Percentiles rank a stretch among this genome's conserved stretches.
Evolutionary conservation across 1,139 yeast genomes (phyloP).

Genomic region (Ogataea hybrid): DNA sequence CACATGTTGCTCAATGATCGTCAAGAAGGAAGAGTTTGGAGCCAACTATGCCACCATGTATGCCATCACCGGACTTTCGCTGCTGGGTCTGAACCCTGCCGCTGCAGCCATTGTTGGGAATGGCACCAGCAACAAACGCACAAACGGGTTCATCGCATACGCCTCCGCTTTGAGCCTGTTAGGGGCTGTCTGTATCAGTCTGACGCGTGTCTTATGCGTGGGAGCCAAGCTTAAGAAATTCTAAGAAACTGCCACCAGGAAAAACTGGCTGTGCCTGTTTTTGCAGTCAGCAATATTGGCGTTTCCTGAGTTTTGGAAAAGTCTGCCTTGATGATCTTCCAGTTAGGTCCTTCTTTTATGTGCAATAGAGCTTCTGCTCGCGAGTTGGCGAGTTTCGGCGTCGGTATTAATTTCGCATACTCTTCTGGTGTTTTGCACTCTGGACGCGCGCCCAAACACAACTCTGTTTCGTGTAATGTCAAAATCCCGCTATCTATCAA

Average conservation of each 20-base stretch:
- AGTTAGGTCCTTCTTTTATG: slow-evolving; percentile 3
- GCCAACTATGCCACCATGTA: slow-evolving; percentile 41
- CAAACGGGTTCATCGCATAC: slow-evolving; percentile 31
- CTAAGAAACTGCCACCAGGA: slow-evolving; percentile 7
- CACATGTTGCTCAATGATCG: slow-evolving; percentile 44
- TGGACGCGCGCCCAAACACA: slow-evolving; percentile 1
- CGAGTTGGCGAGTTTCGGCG: no score
- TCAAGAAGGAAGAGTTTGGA: slow-evolving; percentile 44
- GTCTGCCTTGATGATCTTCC: slow-evolving; percentile 1
- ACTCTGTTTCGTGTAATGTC: background rate
- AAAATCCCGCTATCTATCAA: no score
- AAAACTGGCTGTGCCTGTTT: background rate
- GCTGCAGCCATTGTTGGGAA: slow-evolving; percentile 42
- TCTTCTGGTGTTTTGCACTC: slow-evolving; percentile 3
- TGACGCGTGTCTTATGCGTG: slow-evolving; percentile 37
- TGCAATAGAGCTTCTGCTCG: no score
- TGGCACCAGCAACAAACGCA: slow-evolving; percentile 23
- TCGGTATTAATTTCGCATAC: slow-evolving; percentile 4
- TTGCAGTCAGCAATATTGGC: background rate
- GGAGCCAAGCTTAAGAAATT: slow-evolving; percentile 26
- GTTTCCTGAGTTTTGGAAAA: background rate
- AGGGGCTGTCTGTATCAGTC: slow-evolving; percentile 27
- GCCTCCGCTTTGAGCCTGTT: slow-evolving; percentile 31
- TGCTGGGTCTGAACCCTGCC: slow-evolving; percentile 45
- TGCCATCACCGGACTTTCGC: slow-evolving; percentile 36